Conservation (phyloP, 805 yeast species). For the Ascoidea tarda region DNA sequence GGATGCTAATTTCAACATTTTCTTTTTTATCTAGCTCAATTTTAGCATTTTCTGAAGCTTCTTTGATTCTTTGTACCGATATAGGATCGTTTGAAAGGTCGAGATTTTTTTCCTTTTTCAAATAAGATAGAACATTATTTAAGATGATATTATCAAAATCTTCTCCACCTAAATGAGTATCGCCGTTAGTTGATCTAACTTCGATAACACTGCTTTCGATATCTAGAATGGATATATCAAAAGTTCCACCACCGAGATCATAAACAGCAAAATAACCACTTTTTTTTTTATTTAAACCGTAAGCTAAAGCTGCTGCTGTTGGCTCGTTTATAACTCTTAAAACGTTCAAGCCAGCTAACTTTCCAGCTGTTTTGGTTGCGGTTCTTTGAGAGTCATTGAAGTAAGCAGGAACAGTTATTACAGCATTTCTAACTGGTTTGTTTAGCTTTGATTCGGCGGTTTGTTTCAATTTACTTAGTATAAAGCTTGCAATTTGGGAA, state of each 20-base stretch:
- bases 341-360: slow-evolving; percentile 61
- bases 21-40: slow-evolving; percentile 59
- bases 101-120: slow-evolving; percentile 38
- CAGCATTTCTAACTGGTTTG: slow-evolving; percentile 48
- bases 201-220: slow-evolving; percentile 74
- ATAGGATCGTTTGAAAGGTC: slow-evolving; percentile 36
- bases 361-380: slow-evolving; percentile 73
- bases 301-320: slow-evolving; percentile 77
- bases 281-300: slow-evolving; percentile 44
- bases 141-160: slow-evolving; percentile 63
- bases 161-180: slow-evolving; percentile 79
- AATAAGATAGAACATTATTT: slow-evolving; percentile 39
- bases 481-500: slow-evolving; percentile 54
- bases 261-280: slow-evolving; percentile 33
- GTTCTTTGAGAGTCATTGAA: slow-evolving; percentile 74
- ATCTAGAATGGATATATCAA: slow-evolving; percentile 66
- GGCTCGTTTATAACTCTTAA: slow-evolving; percentile 73
- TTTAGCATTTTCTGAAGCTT: slow-evolving; percentile 66
- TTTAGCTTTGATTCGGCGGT: slow-evolving; percentile 48
- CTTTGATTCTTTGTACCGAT: slow-evolving; percentile 56
- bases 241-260: slow-evolving; percentile 80
- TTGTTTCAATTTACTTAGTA: slow-evolving; percentile 49
- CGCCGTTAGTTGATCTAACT: slow-evolving; percentile 73
- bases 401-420: slow-evolving; percentile 76
- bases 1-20: slow-evolving; percentile 49